phyloP scores from a whole-genome alignment of 2,329 filamentous ascomycete genomes.

The Venturia asperata region DNA sequence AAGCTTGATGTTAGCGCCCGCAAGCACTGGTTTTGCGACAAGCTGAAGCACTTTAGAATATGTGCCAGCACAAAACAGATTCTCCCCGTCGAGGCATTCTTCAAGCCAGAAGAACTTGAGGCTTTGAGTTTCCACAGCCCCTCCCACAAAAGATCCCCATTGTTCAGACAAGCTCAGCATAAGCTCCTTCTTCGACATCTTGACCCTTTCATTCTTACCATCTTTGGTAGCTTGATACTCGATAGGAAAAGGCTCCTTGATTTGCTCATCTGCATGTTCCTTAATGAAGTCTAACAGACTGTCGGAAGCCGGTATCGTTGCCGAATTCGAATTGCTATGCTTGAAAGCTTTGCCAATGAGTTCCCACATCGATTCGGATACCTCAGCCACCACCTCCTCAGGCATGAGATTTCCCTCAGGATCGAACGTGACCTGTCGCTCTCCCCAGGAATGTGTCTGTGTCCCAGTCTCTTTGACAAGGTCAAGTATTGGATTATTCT shows the following conservation, averaged over 20 bases:
- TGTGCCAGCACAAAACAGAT: slow-evolving; percentile 55
- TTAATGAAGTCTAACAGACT: slow-evolving; percentile 54
- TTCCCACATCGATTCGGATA: slow-evolving; percentile 54
- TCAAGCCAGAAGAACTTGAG: slow-evolving; percentile 73
- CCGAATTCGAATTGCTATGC: slow-evolving; percentile 52
- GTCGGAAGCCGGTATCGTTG: slow-evolving; percentile 44
- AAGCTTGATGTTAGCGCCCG: slow-evolving; percentile 50
- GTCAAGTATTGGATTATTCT: slow-evolving; percentile 62
- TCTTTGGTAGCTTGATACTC: slow-evolving; percentile 5
- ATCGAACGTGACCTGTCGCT: slow-evolving; percentile 49
- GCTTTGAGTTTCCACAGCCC: slow-evolving; percentile 56
- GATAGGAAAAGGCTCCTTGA: slow-evolving; percentile 23
- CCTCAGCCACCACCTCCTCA: slow-evolving; percentile 32
- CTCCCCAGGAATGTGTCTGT: slow-evolving; percentile 46
- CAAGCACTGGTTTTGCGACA: slow-evolving; percentile 51
- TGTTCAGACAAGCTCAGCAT: slow-evolving; percentile 51
- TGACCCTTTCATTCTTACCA: slow-evolving; percentile 25
- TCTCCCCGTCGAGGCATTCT: slow-evolving; percentile 67
- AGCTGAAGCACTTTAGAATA: slow-evolving; percentile 53
- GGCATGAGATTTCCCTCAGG: slow-evolving; percentile 49
- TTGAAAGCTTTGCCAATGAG: slow-evolving; percentile 62
- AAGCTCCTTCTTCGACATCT: slow-evolving; percentile 39
- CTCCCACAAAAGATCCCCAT: slow-evolving; percentile 67
- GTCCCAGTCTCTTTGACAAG: slow-evolving; percentile 57
- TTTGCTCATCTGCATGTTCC: slow-evolving; percentile 41